Percentiles rank a stretch among this genome's conserved stretches.
Evolutionary conservation across 169 alveolate species (phyloP).

Genomic region (Cytauxzoon felis): DNA sequence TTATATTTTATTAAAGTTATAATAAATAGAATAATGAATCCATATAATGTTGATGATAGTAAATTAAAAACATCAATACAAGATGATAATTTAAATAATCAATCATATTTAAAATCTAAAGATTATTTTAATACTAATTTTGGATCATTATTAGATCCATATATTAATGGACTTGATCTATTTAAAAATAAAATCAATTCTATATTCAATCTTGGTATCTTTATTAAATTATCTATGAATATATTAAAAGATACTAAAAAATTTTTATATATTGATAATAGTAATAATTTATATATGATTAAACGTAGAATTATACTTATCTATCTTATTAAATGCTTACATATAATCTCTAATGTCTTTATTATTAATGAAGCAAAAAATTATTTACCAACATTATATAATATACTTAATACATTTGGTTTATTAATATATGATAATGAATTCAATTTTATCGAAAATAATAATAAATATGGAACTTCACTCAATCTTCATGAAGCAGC

Average conservation of each 20-base stretch:
- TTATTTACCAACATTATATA: slow-evolving; percentile 20
- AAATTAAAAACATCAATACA: not conserved
- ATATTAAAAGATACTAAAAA: not conserved
- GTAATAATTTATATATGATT: not conserved
- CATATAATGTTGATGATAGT: slow-evolving; percentile 14
- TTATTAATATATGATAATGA: not conserved
- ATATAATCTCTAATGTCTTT: not conserved
- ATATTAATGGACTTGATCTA: slow-evolving; percentile 11
- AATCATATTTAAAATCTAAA: not conserved
- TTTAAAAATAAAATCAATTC: slow-evolving; percentile 29
- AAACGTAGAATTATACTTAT: not conserved
- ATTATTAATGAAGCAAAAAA: slow-evolving; percentile 11
- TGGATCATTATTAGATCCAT: slow-evolving; percentile 54
- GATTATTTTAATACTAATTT: not conserved
- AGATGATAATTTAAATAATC: not conserved
- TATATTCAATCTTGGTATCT: slow-evolving; percentile 44
- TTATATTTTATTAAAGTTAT: slow-evolving; percentile 24
- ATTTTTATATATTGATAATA: not conserved
- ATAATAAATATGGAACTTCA: not conserved
- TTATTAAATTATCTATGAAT: slow-evolving; percentile 22
- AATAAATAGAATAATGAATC: not conserved
- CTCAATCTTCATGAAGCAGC: not conserved
- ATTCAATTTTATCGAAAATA: not conserved
- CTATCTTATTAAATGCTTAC: slow-evolving; percentile 3
- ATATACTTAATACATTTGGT: slow-evolving; percentile 15